A percentile compares a stretch with the other conserved stretches of the same genome.
phyloP scores from a whole-genome alignment of 208 protist species.

The Angomonas ambiguus region DNA sequence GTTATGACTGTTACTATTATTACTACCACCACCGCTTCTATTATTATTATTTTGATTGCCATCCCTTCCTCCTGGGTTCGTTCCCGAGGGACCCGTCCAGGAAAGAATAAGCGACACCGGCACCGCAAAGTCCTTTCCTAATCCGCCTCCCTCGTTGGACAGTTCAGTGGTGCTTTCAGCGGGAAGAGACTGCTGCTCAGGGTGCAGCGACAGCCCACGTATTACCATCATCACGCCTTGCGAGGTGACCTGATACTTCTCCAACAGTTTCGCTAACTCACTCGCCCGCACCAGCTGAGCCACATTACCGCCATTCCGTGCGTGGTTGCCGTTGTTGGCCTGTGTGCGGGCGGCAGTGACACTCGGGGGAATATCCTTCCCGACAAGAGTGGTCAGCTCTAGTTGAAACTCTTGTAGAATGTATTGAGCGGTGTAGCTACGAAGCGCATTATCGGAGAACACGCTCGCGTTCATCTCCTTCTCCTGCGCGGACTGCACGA shows the following conservation, averaged over 20 bases:
- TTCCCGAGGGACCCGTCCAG: slow-evolving; percentile 49
- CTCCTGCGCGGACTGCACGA: slow-evolving; percentile 24
- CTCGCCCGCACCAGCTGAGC: slow-evolving; percentile 53
- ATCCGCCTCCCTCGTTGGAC: not conserved
- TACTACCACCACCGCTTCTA: too few relatives aligned
- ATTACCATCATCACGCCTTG: slow-evolving; percentile 56
- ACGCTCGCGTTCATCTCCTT: slow-evolving; percentile 16
- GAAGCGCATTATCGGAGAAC: slow-evolving; percentile 28
- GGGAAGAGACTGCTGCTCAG: slow-evolving; percentile 53
- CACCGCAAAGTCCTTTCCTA: slow-evolving; percentile 50
- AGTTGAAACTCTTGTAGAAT: slow-evolving; percentile 50
- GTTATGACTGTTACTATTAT: too few relatives aligned
- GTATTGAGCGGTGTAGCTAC: slow-evolving; percentile 43
- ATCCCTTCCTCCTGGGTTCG: not conserved
- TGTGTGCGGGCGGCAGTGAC: slow-evolving; percentile 45
- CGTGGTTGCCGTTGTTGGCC: slow-evolving; percentile 34
- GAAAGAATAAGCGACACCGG: slow-evolving; percentile 65
- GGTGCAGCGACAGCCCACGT: slow-evolving; percentile 65
- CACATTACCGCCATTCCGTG: slow-evolving; percentile 57
- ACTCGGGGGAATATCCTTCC: slow-evolving; percentile 54
- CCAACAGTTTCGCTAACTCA: slow-evolving; percentile 55
- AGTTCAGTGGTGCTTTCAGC: not conserved
- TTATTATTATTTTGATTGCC: not conserved
- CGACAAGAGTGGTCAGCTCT: slow-evolving; percentile 57
- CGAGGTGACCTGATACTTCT: slow-evolving; percentile 47